phyloP scores from a whole-genome alignment of 352 stramenopile species.

The Phytopythium helicoides region DNA sequence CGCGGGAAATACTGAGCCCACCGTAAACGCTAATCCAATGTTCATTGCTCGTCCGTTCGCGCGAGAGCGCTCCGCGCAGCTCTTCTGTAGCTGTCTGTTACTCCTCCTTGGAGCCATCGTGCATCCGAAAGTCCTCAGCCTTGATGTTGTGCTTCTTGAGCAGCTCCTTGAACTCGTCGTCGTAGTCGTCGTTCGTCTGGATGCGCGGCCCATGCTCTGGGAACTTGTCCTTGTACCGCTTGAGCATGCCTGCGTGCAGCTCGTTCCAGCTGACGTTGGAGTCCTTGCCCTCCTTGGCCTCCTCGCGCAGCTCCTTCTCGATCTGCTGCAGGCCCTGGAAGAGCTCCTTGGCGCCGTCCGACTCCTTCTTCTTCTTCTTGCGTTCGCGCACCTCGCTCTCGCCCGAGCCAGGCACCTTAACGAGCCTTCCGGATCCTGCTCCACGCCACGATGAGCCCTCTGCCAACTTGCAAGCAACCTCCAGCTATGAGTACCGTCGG shows the following conservation, averaged over 20 bases:
- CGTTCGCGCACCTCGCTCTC: conserved; percentile 11
- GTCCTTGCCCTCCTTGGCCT: conserved; percentile 42
- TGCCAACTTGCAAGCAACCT: too few species aligned
- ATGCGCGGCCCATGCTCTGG: conserved; percentile 55
- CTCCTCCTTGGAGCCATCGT: too few species aligned
- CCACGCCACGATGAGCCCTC: too few species aligned
- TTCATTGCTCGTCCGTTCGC: too few species aligned
- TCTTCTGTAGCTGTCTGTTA: too few species aligned
- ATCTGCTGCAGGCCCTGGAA: conserved; percentile 78
- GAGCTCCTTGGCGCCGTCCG: conserved; percentile 46
- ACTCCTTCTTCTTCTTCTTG: conserved; percentile 32
- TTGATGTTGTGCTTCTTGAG: conserved; percentile 79
- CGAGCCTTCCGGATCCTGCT: too few species aligned
- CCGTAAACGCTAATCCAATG: conserved; percentile 1
- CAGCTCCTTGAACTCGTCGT: conserved; percentile 84
- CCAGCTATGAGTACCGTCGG: conserved; percentile 61
- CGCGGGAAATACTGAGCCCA: conserved; percentile 45
- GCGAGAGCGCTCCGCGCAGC: too few species aligned
- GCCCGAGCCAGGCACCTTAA: conserved; percentile 18
- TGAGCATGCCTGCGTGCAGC: conserved; percentile 65
- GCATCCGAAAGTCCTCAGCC: conserved; percentile 47
- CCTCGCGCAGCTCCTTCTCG: conserved; percentile 62
- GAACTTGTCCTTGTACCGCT: conserved; percentile 79
- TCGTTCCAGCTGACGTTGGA: conserved; percentile 79
- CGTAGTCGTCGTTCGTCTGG: conserved; percentile 62